These are phyloP conservation scores for Yamadazyma sp. DNA, from an alignment of 1,139 yeast genomes.

Conservation along the genomic window DNA sequence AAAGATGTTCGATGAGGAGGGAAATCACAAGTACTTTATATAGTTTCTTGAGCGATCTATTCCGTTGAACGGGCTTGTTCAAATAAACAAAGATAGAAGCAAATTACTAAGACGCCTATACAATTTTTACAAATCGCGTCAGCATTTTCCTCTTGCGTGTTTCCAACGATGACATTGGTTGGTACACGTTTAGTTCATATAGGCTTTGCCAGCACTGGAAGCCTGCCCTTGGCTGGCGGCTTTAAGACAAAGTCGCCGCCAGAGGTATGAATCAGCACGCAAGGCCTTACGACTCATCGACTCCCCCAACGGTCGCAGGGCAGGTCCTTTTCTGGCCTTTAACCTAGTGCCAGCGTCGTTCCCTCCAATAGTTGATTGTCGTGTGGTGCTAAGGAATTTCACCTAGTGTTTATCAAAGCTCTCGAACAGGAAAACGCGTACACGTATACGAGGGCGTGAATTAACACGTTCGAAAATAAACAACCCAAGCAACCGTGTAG, in stretches of 20 bases:
- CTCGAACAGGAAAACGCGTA: slow-evolving; percentile 12
- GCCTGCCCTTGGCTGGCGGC: too few relatives aligned
- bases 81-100: slow-evolving; percentile 5
- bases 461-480: slow-evolving; percentile 7
- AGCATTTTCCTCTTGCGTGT: slow-evolving; percentile 6
- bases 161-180: slow-evolving; percentile 7
- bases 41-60: slow-evolving; percentile 7
- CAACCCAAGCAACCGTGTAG: slow-evolving; percentile 12
- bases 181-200: too few relatives aligned
- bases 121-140: slow-evolving; percentile 7
- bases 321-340: too few relatives aligned
- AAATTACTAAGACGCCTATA: slow-evolving; percentile 4
- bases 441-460: slow-evolving; percentile 7
- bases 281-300: too few relatives aligned
- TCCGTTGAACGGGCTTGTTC: slow-evolving; percentile 11
- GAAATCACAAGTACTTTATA: slow-evolving; percentile 5
- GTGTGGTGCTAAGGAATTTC: slow-evolving; percentile 2
- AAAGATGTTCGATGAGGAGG: not conserved
- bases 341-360: too few relatives aligned
- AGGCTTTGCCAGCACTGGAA: too few relatives aligned
- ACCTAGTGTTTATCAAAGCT: slow-evolving; percentile 8
- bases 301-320: too few relatives aligned
- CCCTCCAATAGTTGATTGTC: too few relatives aligned
- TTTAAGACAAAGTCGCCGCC: too few relatives aligned
- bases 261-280: too few relatives aligned